Evolutionary conservation across 768 basidiomycete species (phyloP), one percentile per base, ranked within the genome.

Genomic region (Kwoniella newhampshirensis): DNA sequence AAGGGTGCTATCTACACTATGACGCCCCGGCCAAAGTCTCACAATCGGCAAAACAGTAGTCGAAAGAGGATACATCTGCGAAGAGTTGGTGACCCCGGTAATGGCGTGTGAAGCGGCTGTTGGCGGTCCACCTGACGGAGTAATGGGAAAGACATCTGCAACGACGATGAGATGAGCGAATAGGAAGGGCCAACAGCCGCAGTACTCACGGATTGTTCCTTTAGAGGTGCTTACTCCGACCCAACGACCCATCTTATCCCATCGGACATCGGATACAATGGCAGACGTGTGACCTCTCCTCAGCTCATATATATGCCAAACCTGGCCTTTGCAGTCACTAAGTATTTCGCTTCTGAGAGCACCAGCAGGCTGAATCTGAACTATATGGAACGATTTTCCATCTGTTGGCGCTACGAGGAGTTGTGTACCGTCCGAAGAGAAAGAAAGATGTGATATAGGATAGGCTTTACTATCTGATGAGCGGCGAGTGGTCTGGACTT

Each of bases 51-150:
- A 57, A 32, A 89, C 71, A 41, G 84, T 81, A 3, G 81, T 82
- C 11, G 81, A 81, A 4, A 81, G 73, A 0, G 82, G 79, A 67
- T 83, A 80, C 81, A 82, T 63, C 45, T 81, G 80, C 3, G 77
- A 73, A 2, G 76, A 74, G 62, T 89, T 87, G 68, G 77, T 72
- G 7, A 30, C 21, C 66, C 78, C 78, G 75, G 87, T 85, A 46
- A 86, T 85, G 30, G 73, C 73, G 28, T 82, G 62, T 13, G 35
- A 61, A 1, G 26, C 9, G 2, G 59, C 75, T 76, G 89, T 85
- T 1, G 86, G 79, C 30, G 79, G 79, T 3, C 89, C 87, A 0
- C 88, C 89, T 56, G 85, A 85, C 3, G 88, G 88, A 70, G 89
- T 87, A 7, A 85, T 79, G 7, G 86, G 83, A 68, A 89, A 91